A percentile compares a stretch with the other conserved stretches of the same genome.
Conservation (phyloP, 176 grass and related monocot species). For the Juncus effusus region DNA sequence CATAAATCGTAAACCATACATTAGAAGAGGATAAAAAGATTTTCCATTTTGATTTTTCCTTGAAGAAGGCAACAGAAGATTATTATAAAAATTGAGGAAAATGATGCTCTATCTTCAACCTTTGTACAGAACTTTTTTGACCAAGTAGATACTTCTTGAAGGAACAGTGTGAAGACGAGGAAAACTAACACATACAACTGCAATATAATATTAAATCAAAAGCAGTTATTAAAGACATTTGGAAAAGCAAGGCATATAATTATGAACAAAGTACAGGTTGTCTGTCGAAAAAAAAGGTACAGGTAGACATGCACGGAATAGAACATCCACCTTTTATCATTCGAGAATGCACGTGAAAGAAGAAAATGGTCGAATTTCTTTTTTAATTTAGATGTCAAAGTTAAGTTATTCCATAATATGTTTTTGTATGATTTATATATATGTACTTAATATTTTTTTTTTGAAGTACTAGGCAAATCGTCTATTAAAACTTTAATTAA, state of each 20-base stretch:
- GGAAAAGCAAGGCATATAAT: constrained; percentile 4
- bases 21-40: no score
- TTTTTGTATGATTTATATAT: no score
- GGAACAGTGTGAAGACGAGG: constrained; percentile 10
- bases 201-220: background rate
- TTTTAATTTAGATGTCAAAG: no score
- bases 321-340: constrained; percentile 24
- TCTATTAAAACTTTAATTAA: no score
- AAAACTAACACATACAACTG: no score
- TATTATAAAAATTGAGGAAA: background rate
- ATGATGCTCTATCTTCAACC: background rate
- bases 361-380: no score
- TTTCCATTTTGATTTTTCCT: background rate
- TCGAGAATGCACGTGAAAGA: constrained; percentile 13
- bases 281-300: constrained; percentile 10
- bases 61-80: background rate
- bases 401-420: no score
- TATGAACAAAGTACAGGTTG: background rate
- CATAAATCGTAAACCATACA: background rate
- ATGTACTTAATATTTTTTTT: no score
- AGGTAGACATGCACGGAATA: constrained; percentile 8
- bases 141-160: constrained; percentile 11
- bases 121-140: background rate
- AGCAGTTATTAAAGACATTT: background rate
- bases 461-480: no score